Conservation (phyloP, 2,329 filamentous ascomycete species). For the Graphilbum sp. region DNA sequence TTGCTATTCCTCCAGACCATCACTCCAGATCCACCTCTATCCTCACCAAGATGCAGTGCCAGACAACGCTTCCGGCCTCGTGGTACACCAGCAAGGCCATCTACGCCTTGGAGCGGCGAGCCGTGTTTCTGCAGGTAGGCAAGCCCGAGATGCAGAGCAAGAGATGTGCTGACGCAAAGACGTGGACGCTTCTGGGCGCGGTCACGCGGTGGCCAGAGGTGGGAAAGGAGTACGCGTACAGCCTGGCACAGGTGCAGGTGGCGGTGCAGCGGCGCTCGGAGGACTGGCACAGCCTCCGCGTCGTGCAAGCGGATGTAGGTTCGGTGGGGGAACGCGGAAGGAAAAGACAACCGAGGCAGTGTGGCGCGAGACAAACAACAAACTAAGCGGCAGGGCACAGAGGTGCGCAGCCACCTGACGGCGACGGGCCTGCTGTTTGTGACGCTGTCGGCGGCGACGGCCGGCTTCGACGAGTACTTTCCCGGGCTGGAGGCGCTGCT, state of each 20-base stretch:
- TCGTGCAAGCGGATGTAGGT: not conserved
- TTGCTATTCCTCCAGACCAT: too few relatives aligned
- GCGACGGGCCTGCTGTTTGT: conserved; percentile 3
- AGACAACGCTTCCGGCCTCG: conserved; percentile 3
- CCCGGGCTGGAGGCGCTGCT: conserved; percentile 1
- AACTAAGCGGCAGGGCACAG: not conserved
- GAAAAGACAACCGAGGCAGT: not conserved
- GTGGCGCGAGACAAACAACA: not conserved
- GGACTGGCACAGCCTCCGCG: conserved; percentile 1
- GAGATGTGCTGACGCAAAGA: too few relatives aligned
- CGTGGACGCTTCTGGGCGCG: conserved; percentile 3
- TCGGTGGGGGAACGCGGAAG: not conserved
- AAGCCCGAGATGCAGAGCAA: too few relatives aligned
- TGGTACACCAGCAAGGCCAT: conserved; percentile 3
- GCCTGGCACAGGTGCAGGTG: not conserved
- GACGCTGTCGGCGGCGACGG: conserved; percentile 1
- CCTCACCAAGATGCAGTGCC: too few relatives aligned
- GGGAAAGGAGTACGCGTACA: not conserved
- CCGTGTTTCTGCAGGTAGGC: conserved; percentile 2
- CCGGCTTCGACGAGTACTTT: not conserved
- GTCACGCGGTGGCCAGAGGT: not conserved
- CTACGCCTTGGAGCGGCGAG: conserved; percentile 1
- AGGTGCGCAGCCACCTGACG: conserved; percentile 2
- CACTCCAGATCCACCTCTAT: too few relatives aligned
- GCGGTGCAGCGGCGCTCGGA: not conserved